Evolutionary conservation across 345 rosid genomes (phyloP).

Genomic region (Brassica carinata): DNA sequence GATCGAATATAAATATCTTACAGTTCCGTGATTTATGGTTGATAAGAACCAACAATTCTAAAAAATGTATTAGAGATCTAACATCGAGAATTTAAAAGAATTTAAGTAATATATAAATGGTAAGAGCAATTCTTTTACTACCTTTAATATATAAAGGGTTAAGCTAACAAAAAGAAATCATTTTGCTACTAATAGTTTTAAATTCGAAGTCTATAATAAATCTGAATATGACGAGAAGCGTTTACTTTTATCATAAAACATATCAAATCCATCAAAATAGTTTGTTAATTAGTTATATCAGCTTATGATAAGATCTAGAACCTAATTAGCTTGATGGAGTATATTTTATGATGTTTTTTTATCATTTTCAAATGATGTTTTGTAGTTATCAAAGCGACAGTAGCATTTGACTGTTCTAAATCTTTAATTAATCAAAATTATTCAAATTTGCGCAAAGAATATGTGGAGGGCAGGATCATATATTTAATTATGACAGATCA

Average conservation of each 20-base stretch:
- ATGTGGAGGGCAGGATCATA: not conserved
- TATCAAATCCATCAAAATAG: not conserved
- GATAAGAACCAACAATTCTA: too few relatives aligned
- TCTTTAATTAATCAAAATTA: not conserved
- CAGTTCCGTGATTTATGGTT: too few relatives aligned
- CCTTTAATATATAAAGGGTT: too few relatives aligned
- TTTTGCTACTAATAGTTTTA: too few relatives aligned
- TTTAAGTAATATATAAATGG: too few relatives aligned
- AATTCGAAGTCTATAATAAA: too few relatives aligned
- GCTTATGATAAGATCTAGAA: not conserved
- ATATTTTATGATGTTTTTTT: not conserved
- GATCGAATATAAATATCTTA: too few relatives aligned
- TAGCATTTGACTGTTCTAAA: not conserved
- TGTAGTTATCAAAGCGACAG: not conserved
- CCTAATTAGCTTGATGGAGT: not conserved
- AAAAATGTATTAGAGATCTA: too few relatives aligned
- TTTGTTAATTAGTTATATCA: not conserved
- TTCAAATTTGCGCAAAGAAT: not conserved
- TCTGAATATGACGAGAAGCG: too few relatives aligned
- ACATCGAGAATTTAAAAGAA: too few relatives aligned
- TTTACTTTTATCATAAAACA: not conserved
- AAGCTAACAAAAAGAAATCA: too few relatives aligned
- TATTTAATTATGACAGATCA: not conserved
- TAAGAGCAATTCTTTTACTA: too few relatives aligned
- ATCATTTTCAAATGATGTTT: constrained; percentile 1